Base-by-base conservation (phyloP, 768 basidiomycete species). In the Trametes punicea region DNA sequence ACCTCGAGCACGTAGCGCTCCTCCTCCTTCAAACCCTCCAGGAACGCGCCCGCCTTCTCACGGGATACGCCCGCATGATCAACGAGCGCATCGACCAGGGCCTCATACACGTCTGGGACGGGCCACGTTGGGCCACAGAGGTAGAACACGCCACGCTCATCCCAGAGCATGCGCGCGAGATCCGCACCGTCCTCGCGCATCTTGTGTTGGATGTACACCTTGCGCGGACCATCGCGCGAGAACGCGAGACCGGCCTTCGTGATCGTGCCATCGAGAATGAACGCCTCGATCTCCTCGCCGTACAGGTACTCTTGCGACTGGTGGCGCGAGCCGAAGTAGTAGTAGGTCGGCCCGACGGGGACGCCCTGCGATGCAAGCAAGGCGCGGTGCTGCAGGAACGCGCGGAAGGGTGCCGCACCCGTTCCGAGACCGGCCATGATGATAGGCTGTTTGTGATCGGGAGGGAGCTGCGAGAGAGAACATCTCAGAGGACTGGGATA, bases 351-450 rank as follows among this genome's bases (percentile, higher is more conserved):
- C 0, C 97, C 97, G 56, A 97, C 83, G 47, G 88, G 78, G 61
- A 87, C 75, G 25, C 88, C 87, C 67, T 90, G 85, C 27, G 83
- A 72, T 27, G 81, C 77, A 54, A 94, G 86, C 81, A 79, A 84
- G 6, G 93, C 93, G 55, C 96, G 87, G 72, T 99, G 86, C 70
- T 99, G 97, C 58, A 98, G 84, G 81, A 98, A 99, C 6, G 97
- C 97, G 55, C 97, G 92, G 89, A 99, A 99, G 21, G 97, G 97
- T 10, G 97, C 97, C 8, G 94, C 97, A 53, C 96, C 97, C 3
- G 97, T 99, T 46, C 97, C 97, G 27, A 99, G 85, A 62, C 97
- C 97, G 30, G 96, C 93, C 92, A 99, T 94, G 73, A 98, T 96
- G 72, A 99, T 79, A 34, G 97, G 97, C 67, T 96, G 94, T 42